phyloP scores from a whole-genome alignment of 1,139 yeast species.

The Candida neerlandica region DNA sequence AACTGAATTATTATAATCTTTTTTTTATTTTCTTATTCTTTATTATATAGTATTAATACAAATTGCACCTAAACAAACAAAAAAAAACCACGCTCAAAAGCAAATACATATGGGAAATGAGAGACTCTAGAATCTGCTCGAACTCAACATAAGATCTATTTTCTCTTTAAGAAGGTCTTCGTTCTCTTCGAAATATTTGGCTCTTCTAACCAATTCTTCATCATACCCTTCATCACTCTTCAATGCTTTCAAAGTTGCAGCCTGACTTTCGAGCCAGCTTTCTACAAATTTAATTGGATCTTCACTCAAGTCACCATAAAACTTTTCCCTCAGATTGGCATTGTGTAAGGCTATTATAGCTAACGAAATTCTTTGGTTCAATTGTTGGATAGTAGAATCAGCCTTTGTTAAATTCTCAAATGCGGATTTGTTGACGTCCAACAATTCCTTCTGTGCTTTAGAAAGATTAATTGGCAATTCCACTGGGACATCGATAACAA shows the following conservation, averaged over 20 bases:
- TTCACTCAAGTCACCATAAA: conserved; percentile 70
- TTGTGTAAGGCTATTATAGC: conserved; percentile 69
- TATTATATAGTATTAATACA: not conserved
- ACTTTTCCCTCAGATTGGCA: conserved; percentile 50
- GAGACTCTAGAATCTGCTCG: conserved; percentile 25
- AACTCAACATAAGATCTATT: conserved; percentile 66
- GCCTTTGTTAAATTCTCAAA: conserved; percentile 42
- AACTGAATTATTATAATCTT: not conserved
- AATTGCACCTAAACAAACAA: not conserved
- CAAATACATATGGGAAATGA: not conserved
- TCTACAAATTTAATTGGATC: conserved; percentile 79
- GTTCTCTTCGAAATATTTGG: conserved; percentile 79
- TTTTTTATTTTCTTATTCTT: not conserved
- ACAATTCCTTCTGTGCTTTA: conserved; percentile 39
- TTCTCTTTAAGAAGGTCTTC: conserved; percentile 67
- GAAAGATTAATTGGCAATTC: conserved; percentile 54
- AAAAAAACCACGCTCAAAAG: conserved; percentile 3
- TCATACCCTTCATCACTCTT: conserved; percentile 88
- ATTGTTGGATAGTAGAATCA: conserved; percentile 54
- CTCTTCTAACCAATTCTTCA: conserved; percentile 85
- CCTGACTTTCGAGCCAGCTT: conserved; percentile 73
- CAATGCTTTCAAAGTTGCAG: conserved; percentile 73
- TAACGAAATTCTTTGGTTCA: conserved; percentile 62
- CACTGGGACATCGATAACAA: conserved; percentile 73
- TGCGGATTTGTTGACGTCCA: conserved; percentile 41